Conservation (phyloP, 2,329 filamentous ascomycete species). For the Macroventuria anomochaeta region DNA sequence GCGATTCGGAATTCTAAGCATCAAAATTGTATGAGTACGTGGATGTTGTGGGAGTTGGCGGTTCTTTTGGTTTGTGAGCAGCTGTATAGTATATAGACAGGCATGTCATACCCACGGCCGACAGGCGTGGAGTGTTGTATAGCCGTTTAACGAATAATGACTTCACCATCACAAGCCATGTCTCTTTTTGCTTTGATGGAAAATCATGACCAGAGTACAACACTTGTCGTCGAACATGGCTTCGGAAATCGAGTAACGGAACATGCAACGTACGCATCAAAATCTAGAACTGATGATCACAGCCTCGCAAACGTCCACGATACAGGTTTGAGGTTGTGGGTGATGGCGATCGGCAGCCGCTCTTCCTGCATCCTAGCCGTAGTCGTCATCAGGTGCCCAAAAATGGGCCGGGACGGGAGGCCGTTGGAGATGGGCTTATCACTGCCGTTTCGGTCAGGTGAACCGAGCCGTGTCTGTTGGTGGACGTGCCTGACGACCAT, state of each 20-base stretch:
- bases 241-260: too few relatives aligned
- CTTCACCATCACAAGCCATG: neutral
- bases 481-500: slow-evolving; percentile 1
- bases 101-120: neutral
- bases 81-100: neutral
- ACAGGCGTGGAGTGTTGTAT: slow-evolving; percentile 7
- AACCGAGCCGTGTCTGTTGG: slow-evolving; percentile 1
- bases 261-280: too few relatives aligned
- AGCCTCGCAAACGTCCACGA: neutral
- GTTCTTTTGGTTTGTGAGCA: neutral
- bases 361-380: slow-evolving; percentile 5
- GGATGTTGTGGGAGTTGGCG: neutral
- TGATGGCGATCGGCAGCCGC: neutral
- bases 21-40: slow-evolving; percentile 11
- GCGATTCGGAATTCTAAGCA: slow-evolving; percentile 1
- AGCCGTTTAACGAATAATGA: slow-evolving; percentile 14
- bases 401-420: slow-evolving; percentile 1
- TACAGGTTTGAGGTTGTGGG: neutral
- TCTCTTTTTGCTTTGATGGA: neutral
- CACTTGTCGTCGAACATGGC: too few relatives aligned
- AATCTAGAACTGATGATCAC: neutral
- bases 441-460: neutral
- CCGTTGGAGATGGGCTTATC: slow-evolving; percentile 2
- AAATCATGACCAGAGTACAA: neutral
- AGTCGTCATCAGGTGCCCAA: slow-evolving; percentile 7